Conservation (phyloP, 345 rosid genomes). For the Kandelia obovata region DNA sequence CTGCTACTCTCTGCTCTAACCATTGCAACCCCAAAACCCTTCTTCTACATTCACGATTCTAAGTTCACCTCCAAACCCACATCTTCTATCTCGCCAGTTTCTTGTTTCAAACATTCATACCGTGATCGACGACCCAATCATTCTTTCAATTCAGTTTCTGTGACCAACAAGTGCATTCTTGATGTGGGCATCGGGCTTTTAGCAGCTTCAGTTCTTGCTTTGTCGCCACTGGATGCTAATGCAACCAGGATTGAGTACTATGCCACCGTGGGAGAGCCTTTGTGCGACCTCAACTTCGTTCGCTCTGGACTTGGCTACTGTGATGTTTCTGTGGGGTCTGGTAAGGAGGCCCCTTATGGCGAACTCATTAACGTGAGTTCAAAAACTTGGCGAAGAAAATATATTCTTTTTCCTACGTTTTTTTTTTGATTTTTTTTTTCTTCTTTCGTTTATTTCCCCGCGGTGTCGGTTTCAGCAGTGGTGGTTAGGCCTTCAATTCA, state of each 20-base stretch:
- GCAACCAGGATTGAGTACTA: conserved; percentile 86
- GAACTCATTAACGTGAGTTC: conserved; percentile 69
- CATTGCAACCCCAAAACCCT: conserved; percentile 13
- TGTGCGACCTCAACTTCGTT: conserved; percentile 60
- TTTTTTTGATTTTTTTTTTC: not conserved
- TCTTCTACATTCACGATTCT: not conserved
- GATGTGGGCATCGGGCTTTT: conserved; percentile 61
- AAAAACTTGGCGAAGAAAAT: not conserved
- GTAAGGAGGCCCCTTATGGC: conserved; percentile 67
- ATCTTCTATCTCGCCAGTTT: conserved; percentile 25
- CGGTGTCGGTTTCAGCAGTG: too few species aligned
- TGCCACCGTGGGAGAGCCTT: conserved; percentile 83
- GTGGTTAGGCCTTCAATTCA: too few species aligned
- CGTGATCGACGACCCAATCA: conserved; percentile 16
- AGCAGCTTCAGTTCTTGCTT: conserved; percentile 59
- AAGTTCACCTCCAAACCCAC: conserved; percentile 18
- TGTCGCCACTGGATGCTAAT: conserved; percentile 66
- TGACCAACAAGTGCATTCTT: conserved; percentile 30
- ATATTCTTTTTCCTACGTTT: not conserved
- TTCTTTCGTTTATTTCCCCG: not conserved
- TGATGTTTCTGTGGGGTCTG: conserved; percentile 61
- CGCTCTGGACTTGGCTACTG: conserved; percentile 87
- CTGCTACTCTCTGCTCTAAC: conserved; percentile 28
- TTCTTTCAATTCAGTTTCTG: conserved; percentile 16
- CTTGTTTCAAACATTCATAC: conserved; percentile 14